Conservation (phyloP, 768 basidiomycete genomes). For the Suillus sp. region DNA sequence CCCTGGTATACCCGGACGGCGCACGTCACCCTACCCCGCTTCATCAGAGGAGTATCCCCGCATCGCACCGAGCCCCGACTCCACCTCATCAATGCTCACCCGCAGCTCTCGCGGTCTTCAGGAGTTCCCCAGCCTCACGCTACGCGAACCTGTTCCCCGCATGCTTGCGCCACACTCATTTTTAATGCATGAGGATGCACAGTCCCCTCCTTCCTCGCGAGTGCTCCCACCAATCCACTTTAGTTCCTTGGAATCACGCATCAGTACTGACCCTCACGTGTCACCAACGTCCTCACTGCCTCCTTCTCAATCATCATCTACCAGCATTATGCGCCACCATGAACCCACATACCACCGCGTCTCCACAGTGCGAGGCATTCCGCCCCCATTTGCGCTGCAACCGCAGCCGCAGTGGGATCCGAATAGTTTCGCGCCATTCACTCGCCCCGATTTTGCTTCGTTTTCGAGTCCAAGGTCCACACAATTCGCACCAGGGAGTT, state of each 20-base stretch:
- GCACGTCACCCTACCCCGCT: slow-evolving; percentile 18
- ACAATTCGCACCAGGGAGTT: slow-evolving; percentile 28
- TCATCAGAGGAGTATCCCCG: slow-evolving; percentile 24
- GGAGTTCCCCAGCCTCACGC: slow-evolving; percentile 14
- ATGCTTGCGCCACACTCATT: slow-evolving; percentile 16
- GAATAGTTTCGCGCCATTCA: slow-evolving; percentile 39
- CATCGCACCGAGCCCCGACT: slow-evolving; percentile 17
- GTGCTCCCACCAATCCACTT: slow-evolving; percentile 31
- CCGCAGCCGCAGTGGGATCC: slow-evolving; percentile 69
- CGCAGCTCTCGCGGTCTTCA: slow-evolving; percentile 15
- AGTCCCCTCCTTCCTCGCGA: slow-evolving; percentile 30
- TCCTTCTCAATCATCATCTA: slow-evolving; percentile 16
- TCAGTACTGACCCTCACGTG: slow-evolving; percentile 20
- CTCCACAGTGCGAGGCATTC: slow-evolving; percentile 26
- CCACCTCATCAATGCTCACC: slow-evolving; percentile 7
- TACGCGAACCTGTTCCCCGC: slow-evolving; percentile 19
- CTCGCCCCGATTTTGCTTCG: slow-evolving; percentile 39
- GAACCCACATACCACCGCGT: slow-evolving; percentile 25
- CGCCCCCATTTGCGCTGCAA: slow-evolving; percentile 67
- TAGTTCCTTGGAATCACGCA: slow-evolving; percentile 21
- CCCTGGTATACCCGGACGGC: slow-evolving; percentile 54
- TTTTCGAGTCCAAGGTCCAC: slow-evolving; percentile 40
- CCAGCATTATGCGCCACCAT: slow-evolving; percentile 21
- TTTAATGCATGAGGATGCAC: slow-evolving; percentile 18
- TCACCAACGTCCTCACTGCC: slow-evolving; percentile 37